Evolutionary conservation across 1,139 yeast genomes (phyloP), one percentile per base, ranked within the genome.

Genomic region (Yamadazyma siamensis): DNA sequence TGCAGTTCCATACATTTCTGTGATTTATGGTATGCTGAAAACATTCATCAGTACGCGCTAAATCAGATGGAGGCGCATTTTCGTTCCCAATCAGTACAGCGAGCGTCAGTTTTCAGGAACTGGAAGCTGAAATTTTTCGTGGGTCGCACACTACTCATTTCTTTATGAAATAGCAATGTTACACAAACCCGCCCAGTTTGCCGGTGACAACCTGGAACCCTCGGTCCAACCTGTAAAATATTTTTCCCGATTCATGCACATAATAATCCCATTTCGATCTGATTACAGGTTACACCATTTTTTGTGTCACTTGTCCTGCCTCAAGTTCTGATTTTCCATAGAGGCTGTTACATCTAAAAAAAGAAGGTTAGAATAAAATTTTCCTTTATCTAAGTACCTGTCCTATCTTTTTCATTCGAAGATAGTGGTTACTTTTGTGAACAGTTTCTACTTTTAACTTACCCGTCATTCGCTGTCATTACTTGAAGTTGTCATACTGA

Each of bases 211-310:
- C 6, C 13, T n/a, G 26, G 26, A 29, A 15, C 26, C 26, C 26
- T 29, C 33, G 26, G 21, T 19, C 15, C 11, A 29, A 29, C 33
- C 33, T 29, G 33, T 13, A 29, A 29, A 13, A 6, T 4, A 15
- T 15, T 22, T 21, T 25, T 16, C 33, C 33, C 18, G 33, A 25
- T 29, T 16, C 26, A 26, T 23, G 17, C 23, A 14, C 6, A 13
- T 21, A 22, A 25, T 29, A 25, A 25, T 29, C 17, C 33, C 29
- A 25, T 23, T 25, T 15, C 13, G 25, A 13, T 15, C n/a, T 13
- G n/a, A 18, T 29, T 29, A 22, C 33, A 26, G 24, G 28, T 29
- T 29, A 15, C n/a, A n/a, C n/a, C n/a, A n/a, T n/a, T n/a, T n/a
- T n/a, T n/a, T n/a, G n/a, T 6, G 11, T 21, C 13, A 26, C 6